phyloP scores from a whole-genome alignment of 345 rosid species.

The Draba incana region DNA sequence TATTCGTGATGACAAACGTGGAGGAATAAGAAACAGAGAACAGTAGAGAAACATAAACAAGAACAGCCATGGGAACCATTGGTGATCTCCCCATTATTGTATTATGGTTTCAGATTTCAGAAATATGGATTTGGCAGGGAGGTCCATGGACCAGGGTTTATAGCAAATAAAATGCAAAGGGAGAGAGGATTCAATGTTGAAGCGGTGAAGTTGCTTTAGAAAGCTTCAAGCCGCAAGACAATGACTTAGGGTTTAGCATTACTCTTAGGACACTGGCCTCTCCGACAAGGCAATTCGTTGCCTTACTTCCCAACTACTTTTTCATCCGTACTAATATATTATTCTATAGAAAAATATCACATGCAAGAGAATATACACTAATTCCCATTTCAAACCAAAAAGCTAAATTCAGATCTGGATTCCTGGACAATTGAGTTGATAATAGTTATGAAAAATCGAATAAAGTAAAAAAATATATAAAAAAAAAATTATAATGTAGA shows the following conservation, averaged over 20 bases:
- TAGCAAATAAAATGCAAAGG: conserved; percentile 20
- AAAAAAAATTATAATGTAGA: not conserved
- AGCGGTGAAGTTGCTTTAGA: conserved; percentile 52
- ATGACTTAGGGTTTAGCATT: conserved; percentile 60
- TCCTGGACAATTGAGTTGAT: conserved; percentile 15
- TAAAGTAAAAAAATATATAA: not conserved
- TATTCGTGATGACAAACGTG: conserved; percentile 69
- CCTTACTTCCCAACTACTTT: conserved; percentile 44
- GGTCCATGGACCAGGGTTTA: conserved; percentile 39
- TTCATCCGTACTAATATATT: conserved; percentile 21
- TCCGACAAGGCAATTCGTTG: conserved; percentile 67
- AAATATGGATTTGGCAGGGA: conserved; percentile 36
- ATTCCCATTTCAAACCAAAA: not conserved
- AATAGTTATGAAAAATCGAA: conserved; percentile 1
- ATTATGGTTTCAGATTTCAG: conserved; percentile 5
- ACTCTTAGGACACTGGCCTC: conserved; percentile 46
- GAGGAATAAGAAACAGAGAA: conserved; percentile 45
- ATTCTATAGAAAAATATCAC: conserved; percentile 1
- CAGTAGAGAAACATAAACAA: conserved; percentile 45
- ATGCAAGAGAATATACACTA: conserved; percentile 29
- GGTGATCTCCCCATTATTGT: conserved; percentile 26
- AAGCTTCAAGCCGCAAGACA: conserved; percentile 55
- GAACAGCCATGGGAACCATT: conserved; percentile 36
- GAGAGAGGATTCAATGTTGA: conserved; percentile 40
- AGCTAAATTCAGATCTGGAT: conserved; percentile 19